Base-by-base conservation (phyloP, 768 basidiomycete genomes). In the Ramaria sp. region DNA sequence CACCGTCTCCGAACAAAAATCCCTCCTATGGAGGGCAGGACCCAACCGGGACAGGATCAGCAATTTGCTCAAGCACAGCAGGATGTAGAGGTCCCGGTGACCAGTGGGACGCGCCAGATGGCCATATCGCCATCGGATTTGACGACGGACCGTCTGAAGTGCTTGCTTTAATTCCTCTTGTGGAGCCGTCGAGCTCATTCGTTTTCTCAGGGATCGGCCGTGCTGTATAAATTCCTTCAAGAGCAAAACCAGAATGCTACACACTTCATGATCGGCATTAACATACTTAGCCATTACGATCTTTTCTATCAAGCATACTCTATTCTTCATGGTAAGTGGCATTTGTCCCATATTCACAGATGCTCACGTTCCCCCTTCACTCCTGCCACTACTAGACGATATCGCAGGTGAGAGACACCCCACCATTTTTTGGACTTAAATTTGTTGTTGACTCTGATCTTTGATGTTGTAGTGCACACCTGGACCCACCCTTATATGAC, bases 201-300 rank as follows among this genome's bases (percentile, higher is more conserved):
- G 24, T 27, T 45, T 24, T 52, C 34, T n/a, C 48, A 70, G 67
- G 56, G 68, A 2, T 71, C 70, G 4, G 57, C 63, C 12, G 47
- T 51, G 10, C 76, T 95, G 18, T 78, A 87, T 62, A 61, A 76
- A 6, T 94, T 90, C 65, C 71, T 95, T 48, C 59, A 73, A 56
- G 52, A 70, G n/a, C 75, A 93, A 55, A 78, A 83, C 57, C 66
- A 80, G 54, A 75, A 67, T n/a, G 82, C 81, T 3, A 94, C 92
- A 4, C 90, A 94, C 64, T 95, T 94, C 66, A 79, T 92, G 73
- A 94, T 96, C 59, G 93, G 93, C 16, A 64, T 75, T 32, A 86
- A 91, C 63, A 85, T 93, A 56, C 61, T 86, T 25, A 49, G 63
- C 39, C 71, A 85, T 62, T 77, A 81, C 3, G 63, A 71, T 8